Conservation (phyloP, 345 rosid species). For the Pelargonium nanum region DNA sequence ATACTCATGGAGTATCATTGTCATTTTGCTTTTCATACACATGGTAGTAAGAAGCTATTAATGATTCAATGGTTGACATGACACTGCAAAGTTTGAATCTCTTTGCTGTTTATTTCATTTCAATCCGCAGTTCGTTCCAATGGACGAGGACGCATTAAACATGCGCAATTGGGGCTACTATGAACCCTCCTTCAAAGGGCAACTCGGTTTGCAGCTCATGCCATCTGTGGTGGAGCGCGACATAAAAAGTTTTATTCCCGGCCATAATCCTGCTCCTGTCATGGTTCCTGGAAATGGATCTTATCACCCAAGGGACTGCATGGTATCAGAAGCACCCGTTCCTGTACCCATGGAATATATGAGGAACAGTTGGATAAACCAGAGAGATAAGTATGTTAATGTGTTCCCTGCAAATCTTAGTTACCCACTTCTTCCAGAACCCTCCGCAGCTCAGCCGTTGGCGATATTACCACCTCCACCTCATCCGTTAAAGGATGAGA, state of each 20-base stretch:
- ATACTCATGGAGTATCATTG: too few species aligned
- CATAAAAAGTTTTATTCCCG: constrained; percentile 8
- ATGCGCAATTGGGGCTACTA: constrained; percentile 26
- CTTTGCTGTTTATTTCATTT: too few species aligned
- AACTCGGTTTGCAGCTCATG: constrained; percentile 21
- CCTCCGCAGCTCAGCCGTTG: constrained; percentile 11
- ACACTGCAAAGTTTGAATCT: neutral
- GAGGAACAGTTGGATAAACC: constrained; percentile 19
- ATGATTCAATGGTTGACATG: neutral
- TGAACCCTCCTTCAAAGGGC: constrained; percentile 18
- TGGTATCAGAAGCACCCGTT: constrained; percentile 4
- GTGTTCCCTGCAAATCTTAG: constrained; percentile 8
- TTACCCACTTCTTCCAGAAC: constrained; percentile 14
- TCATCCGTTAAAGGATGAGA: constrained; percentile 13
- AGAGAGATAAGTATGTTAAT: constrained; percentile 16
- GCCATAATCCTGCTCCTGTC: constrained; percentile 14
- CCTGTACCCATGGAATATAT: constrained; percentile 12
- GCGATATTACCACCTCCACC: constrained; percentile 15
- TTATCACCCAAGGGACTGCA: constrained; percentile 13
- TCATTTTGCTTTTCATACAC: neutral
- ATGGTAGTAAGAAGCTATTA: neutral
- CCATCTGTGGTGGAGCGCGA: constrained; percentile 10
- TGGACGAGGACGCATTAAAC: constrained; percentile 23
- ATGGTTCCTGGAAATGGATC: constrained; percentile 9
- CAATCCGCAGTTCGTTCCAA: constrained; percentile 1